phyloP scores from a whole-genome alignment of 305 asterid species.

The Rubia peregrina region DNA sequence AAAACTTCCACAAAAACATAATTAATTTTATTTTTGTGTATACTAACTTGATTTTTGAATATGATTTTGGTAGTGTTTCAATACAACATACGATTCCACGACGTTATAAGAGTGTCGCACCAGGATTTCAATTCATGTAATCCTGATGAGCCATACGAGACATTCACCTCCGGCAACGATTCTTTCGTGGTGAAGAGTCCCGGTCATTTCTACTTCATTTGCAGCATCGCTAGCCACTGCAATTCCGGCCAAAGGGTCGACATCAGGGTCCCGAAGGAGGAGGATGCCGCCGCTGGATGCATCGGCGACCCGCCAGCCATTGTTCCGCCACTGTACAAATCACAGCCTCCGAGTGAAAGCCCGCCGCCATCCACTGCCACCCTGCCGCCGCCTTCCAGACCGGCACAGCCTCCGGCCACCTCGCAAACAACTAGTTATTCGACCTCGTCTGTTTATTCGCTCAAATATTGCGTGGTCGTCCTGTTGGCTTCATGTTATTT shows the following conservation, averaged over 20 bases:
- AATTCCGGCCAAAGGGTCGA: conserved; percentile 48
- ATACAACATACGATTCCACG: conserved; percentile 47
- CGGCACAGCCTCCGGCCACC: neutral
- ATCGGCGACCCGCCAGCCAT: neutral
- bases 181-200: conserved; percentile 29
- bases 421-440: neutral
- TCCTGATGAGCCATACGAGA: conserved; percentile 24
- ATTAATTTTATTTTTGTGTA: too few relatives aligned
- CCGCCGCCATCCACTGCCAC: too few relatives aligned
- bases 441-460: neutral
- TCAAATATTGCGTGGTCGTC: conserved; percentile 9
- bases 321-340: neutral
- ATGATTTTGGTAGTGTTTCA: conserved; percentile 34
- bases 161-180: conserved; percentile 43
- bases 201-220: conserved; percentile 58
- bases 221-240: conserved; percentile 46
- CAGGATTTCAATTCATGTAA: conserved; percentile 47
- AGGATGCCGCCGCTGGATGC: neutral
- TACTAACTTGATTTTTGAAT: neutral
- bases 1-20: too few relatives aligned
- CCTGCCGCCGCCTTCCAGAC: neutral
- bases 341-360: neutral
- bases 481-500: neutral
- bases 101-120: conserved; percentile 54
- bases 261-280: conserved; percentile 27